phyloP scores from a whole-genome alignment of 768 basidiomycete species.

The Rhizopogon vinicolor region DNA sequence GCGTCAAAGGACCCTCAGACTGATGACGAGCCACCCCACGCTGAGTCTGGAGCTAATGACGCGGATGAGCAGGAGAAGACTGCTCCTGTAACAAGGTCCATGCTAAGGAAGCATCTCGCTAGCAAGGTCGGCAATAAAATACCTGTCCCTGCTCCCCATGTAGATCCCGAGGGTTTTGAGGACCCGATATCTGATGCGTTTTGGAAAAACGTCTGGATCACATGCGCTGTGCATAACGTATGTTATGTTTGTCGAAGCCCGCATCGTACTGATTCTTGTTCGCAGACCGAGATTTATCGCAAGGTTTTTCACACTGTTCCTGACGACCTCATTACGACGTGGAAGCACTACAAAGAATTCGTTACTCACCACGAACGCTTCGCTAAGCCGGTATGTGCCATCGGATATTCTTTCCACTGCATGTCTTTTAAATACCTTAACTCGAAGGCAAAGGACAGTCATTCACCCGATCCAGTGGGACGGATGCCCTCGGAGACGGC shows the following conservation, averaged over 20 bases:
- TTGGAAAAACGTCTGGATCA: slow-evolving; percentile 88
- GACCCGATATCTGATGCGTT: slow-evolving; percentile 87
- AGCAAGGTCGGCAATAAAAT: slow-evolving; percentile 51
- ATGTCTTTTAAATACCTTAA: slow-evolving; percentile 3
- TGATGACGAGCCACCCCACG: slow-evolving; percentile 45
- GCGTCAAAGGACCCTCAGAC: slow-evolving; percentile 35
- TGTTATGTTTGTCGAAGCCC: slow-evolving; percentile 22
- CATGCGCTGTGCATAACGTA: slow-evolving; percentile 86
- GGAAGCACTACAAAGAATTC: slow-evolving; percentile 95
- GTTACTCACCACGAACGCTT: slow-evolving; percentile 69
- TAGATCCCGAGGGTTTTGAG: slow-evolving; percentile 76
- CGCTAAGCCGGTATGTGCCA: slow-evolving; percentile 55
- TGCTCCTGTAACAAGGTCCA: slow-evolving; percentile 45
- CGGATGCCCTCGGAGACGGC: slow-evolving; percentile 57
- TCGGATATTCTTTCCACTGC: background rate
- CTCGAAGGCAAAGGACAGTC: slow-evolving; percentile 38
- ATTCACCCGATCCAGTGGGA: slow-evolving; percentile 40
- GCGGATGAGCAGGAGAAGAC: slow-evolving; percentile 44
- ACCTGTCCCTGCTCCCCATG: slow-evolving; percentile 61
- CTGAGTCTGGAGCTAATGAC: slow-evolving; percentile 40
- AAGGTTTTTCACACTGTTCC: slow-evolving; percentile 94
- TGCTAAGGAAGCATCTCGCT: slow-evolving; percentile 47
- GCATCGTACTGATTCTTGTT: slow-evolving; percentile 1
- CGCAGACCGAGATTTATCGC: slow-evolving; percentile 89
- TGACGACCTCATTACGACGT: slow-evolving; percentile 89